These are phyloP conservation scores for Aschersonia sp. DNA, from an alignment of 2,329 filamentous ascomycete genomes.

Conservation along the genomic window DNA sequence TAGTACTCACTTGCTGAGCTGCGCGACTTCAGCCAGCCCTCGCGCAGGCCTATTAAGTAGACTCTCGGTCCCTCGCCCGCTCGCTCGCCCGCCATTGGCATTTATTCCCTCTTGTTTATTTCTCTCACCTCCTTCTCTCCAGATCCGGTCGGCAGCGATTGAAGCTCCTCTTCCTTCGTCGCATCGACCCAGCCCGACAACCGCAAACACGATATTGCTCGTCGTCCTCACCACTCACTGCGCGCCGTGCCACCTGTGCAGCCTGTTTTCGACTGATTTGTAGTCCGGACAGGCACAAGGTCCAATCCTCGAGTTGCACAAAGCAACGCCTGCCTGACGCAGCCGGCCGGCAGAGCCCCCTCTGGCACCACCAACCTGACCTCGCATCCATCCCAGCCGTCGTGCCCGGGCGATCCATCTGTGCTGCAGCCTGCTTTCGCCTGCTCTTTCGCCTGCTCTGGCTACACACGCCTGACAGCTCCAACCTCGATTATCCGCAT, in stretches of 20 bases:
- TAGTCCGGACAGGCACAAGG: not conserved
- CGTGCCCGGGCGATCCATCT: not conserved
- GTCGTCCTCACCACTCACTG: too few relatives aligned
- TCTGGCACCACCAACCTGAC: not conserved
- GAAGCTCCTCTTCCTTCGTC: too few relatives aligned
- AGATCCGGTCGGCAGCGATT: too few relatives aligned
- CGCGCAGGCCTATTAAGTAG: not conserved
- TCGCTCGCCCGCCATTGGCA: not conserved
- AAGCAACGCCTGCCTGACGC: not conserved
- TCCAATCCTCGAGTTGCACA: not conserved
- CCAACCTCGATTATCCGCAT: conserved; percentile 1
- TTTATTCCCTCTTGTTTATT: not conserved
- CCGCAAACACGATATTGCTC: too few relatives aligned
- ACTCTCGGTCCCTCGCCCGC: not conserved
- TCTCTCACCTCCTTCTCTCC: not conserved
- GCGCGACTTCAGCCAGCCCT: not conserved
- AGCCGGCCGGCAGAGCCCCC: not conserved
- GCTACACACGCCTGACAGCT: not conserved
- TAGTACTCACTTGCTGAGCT: too few relatives aligned
- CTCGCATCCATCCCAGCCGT: not conserved
- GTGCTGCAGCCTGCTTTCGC: not conserved
- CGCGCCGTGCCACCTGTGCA: not conserved
- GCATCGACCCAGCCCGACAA: too few relatives aligned
- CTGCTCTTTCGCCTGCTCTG: too few relatives aligned
- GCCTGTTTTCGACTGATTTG: not conserved